phyloP scores from a whole-genome alignment of 2,329 filamentous ascomycete species.

The Aspergillus melleus region DNA sequence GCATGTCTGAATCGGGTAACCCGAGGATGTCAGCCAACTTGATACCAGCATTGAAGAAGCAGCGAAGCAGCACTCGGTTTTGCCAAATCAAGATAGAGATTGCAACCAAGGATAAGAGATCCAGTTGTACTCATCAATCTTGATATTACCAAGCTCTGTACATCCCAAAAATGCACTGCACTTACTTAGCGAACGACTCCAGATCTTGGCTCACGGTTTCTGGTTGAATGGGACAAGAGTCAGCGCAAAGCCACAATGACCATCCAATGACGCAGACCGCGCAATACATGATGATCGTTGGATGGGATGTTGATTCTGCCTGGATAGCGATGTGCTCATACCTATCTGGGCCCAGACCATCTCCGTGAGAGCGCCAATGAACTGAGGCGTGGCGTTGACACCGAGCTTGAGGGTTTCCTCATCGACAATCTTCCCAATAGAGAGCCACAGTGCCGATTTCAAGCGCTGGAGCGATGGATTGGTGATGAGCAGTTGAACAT shows the following conservation, averaged over 20 bases:
- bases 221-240: slow-evolving; percentile 22
- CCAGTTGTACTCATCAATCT: not conserved
- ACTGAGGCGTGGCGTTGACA: slow-evolving; percentile 87
- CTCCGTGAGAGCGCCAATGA: slow-evolving; percentile 82
- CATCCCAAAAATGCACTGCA: slow-evolving; percentile 1
- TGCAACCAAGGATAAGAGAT: not conserved
- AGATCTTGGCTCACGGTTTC: slow-evolving; percentile 61
- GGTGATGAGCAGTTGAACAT: not conserved
- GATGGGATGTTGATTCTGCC: not conserved
- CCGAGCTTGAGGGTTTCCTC: slow-evolving; percentile 72
- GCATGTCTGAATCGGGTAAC: slow-evolving; percentile 66
- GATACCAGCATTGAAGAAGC: not conserved
- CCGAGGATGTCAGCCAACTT: slow-evolving; percentile 3
- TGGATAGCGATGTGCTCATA: slow-evolving; percentile 41
- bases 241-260: slow-evolving; percentile 6
- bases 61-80: not conserved
- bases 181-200: slow-evolving; percentile 61
- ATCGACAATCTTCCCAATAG: slow-evolving; percentile 84
- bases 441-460: slow-evolving; percentile 82
- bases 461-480: slow-evolving; percentile 59
- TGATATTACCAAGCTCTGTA: not conserved
- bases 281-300: not conserved
- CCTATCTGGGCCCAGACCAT: slow-evolving; percentile 85
- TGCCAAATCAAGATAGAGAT: not conserved
- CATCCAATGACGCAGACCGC: not conserved